phyloP scores from a whole-genome alignment of 2,329 filamentous ascomycete species.

The Cytospora leucostoma region DNA sequence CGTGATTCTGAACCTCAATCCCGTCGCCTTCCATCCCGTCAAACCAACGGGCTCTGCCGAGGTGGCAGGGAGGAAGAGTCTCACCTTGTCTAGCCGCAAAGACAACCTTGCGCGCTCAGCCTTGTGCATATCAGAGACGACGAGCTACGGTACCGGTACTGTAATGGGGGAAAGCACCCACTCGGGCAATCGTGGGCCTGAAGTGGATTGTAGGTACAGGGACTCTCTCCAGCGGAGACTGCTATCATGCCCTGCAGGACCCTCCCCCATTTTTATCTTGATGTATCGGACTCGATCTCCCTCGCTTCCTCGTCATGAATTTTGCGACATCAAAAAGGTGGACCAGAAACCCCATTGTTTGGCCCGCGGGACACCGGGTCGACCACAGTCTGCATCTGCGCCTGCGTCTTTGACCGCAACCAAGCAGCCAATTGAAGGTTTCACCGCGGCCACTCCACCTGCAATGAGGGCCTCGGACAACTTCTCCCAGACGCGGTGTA shows the following conservation, averaged over 20 bases:
- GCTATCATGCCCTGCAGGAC: slow-evolving; percentile 10
- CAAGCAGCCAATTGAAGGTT: not conserved
- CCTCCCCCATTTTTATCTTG: slow-evolving; percentile 11
- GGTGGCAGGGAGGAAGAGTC: not conserved
- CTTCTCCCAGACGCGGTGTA: not conserved
- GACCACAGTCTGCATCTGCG: not conserved
- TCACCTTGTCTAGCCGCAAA: not conserved
- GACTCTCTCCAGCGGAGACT: slow-evolving; percentile 11
- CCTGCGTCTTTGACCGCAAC: not conserved
- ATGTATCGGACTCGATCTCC: slow-evolving; percentile 17
- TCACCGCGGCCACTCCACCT: not conserved
- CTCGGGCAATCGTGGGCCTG: not conserved
- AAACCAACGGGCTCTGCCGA: not conserved
- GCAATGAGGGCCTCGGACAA: not conserved
- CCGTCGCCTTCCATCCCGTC: not conserved
- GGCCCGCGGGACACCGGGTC: slow-evolving; percentile 3
- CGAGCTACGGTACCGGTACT: not conserved
- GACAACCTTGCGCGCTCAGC: not conserved
- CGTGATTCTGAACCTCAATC: not conserved
- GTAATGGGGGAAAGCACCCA: not conserved
- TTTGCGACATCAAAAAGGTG: slow-evolving; percentile 15
- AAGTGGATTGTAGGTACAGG: not conserved
- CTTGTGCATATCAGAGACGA: not conserved
- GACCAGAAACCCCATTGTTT: not conserved
- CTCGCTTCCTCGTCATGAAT: slow-evolving; percentile 6